phyloP scores from a whole-genome alignment of 2,329 filamentous ascomycete species.

The Penicillium sclerotigenum region DNA sequence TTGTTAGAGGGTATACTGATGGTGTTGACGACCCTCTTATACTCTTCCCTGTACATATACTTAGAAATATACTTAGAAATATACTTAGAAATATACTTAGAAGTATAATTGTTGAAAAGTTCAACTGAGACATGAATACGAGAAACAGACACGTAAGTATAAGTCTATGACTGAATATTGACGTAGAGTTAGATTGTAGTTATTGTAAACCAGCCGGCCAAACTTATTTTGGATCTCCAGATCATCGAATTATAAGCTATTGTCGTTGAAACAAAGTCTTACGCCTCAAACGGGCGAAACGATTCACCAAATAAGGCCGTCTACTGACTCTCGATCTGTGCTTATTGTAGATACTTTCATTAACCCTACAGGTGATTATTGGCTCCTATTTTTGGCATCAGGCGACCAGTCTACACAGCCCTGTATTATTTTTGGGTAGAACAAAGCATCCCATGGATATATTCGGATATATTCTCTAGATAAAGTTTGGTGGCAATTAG shows the following conservation, averaged over 20 bases:
- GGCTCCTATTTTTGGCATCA: background rate
- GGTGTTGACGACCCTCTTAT: background rate
- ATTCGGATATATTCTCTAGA: background rate
- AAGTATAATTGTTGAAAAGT: background rate
- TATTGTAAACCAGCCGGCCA: background rate
- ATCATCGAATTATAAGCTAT: background rate
- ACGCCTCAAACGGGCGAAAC: background rate
- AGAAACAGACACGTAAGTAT: background rate
- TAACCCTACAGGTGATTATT: background rate
- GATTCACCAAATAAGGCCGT: background rate
- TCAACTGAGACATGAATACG: background rate
- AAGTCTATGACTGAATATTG: background rate
- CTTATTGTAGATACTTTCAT: background rate
- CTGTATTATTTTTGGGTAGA: background rate
- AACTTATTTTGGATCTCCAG: too few species aligned
- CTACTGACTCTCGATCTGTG: background rate
- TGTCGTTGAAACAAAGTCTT: background rate
- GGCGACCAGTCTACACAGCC: constrained; percentile 1
- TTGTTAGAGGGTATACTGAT: background rate
- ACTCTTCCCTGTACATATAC: background rate
- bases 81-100: background rate
- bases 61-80: background rate
- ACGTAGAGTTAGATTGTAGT: constrained; percentile 1
- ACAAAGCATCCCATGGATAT: background rate
- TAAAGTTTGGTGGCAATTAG: background rate